Conservation (phyloP, 768 basidiomycete species). For the Mycena polygramma region DNA sequence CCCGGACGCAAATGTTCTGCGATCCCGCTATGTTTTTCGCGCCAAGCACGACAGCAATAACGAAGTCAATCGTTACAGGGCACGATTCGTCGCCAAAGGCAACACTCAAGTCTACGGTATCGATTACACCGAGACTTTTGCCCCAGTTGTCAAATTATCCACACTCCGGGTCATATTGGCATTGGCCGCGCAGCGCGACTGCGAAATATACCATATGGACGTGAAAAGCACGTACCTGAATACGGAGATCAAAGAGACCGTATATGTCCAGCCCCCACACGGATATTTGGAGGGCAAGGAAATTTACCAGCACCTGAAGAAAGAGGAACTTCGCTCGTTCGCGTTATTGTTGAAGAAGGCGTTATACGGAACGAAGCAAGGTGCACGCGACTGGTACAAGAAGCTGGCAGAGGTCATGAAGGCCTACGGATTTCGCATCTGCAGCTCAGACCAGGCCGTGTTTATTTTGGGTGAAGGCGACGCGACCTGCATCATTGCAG, state of each 20-base stretch:
- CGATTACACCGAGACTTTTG: not conserved
- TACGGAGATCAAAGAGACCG: not conserved
- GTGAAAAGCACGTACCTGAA: constrained; percentile 32
- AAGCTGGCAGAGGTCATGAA: not conserved
- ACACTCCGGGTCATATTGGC: not conserved
- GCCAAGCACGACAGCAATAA: constrained; percentile 11
- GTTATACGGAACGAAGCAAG: too few relatives aligned
- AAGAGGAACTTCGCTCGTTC: too few relatives aligned
- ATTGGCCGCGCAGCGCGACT: constrained; percentile 29
- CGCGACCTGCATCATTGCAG: not conserved
- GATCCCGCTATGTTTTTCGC: constrained; percentile 4
- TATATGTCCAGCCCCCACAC: too few relatives aligned
- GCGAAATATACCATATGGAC: constrained; percentile 37
- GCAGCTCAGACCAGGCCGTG: constrained; percentile 17
- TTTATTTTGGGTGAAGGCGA: constrained; percentile 4
- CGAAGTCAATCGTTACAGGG: not conserved
- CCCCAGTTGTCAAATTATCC: not conserved
- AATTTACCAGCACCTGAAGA: too few relatives aligned
- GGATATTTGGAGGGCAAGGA: too few relatives aligned
- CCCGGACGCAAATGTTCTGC: constrained; percentile 7
- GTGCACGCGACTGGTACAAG: too few relatives aligned
- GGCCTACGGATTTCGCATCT: constrained; percentile 3
- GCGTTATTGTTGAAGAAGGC: too few relatives aligned
- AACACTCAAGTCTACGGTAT: too few relatives aligned
- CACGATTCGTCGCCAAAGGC: too few relatives aligned